Evolutionary conservation across 2,329 filamentous ascomycete genomes (phyloP).

Genomic region (Trichoderma sp.): DNA sequence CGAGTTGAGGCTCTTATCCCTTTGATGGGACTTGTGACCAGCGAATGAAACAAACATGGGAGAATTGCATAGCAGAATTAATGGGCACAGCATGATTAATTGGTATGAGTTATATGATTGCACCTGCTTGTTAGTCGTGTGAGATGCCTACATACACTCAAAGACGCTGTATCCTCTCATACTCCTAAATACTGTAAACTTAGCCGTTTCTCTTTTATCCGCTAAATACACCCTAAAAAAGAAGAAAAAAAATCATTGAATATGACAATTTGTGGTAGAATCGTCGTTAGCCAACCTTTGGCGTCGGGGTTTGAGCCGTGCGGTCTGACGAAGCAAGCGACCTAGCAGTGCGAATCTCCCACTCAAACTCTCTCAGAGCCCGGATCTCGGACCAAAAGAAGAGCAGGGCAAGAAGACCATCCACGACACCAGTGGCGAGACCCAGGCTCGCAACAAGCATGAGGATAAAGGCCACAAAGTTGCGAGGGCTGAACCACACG

Average conservation of each 20-base stretch:
- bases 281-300: not conserved
- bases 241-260: not conserved
- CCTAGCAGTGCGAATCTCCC: constrained; percentile 76
- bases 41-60: not conserved
- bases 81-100: not conserved
- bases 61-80: not conserved
- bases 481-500: constrained; percentile 79
- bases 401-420: constrained; percentile 80
- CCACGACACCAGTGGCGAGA: constrained; percentile 71
- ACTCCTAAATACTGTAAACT: no score
- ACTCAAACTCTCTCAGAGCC: constrained; percentile 85
- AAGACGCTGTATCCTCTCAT: not conserved
- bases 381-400: constrained; percentile 84
- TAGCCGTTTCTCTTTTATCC: not conserved
- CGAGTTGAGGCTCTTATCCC: not conserved
- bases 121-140: not conserved
- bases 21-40: not conserved
- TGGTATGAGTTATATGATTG: not conserved
- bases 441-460: constrained; percentile 76
- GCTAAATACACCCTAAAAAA: no score
- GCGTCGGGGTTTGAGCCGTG: not conserved
- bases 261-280: not conserved
- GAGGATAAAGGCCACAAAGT: constrained; percentile 76
- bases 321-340: constrained; percentile 32
- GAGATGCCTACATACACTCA: not conserved